A percentile compares a stretch with the other conserved stretches of the same genome.
Conservation (phyloP, 345 rosid genomes). For the Pistacia vera region DNA sequence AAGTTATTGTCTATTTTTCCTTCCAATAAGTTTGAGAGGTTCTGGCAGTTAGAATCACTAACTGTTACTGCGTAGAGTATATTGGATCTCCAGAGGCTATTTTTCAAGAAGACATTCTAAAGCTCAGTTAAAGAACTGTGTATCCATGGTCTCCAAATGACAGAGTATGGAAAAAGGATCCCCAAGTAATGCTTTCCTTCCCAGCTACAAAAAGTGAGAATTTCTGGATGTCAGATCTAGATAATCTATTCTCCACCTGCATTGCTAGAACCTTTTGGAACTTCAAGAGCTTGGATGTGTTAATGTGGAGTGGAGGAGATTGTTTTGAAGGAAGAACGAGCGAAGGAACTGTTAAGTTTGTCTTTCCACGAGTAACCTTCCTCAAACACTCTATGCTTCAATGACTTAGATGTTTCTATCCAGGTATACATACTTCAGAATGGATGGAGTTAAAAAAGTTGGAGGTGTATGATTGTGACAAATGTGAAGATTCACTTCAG, state of each 20-base stretch:
- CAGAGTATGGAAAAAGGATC: too few relatives aligned
- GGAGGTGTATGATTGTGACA: too few relatives aligned
- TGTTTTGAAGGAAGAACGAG: too few relatives aligned
- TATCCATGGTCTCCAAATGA: too few relatives aligned
- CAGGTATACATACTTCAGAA: too few relatives aligned
- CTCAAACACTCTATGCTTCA: too few relatives aligned
- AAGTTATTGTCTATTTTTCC: slow-evolving; percentile 16
- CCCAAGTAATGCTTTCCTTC: neutral
- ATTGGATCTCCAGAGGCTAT: neutral
- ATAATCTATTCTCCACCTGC: neutral
- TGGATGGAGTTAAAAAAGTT: too few relatives aligned
- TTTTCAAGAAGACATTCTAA: neutral
- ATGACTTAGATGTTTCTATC: too few relatives aligned
- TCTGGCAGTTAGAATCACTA: slow-evolving; percentile 1
- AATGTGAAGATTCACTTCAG: too few relatives aligned
- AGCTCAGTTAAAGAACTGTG: neutral
- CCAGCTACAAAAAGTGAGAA: neutral
- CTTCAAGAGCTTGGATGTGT: neutral
- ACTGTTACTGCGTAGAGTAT: neutral
- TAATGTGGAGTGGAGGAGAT: neutral
- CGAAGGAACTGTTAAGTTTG: too few relatives aligned
- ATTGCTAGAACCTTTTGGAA: neutral
- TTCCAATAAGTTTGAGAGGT: neutral
- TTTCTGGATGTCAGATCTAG: neutral
- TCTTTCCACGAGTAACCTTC: too few relatives aligned